Evolutionary conservation across 768 basidiomycete species (phyloP), one percentile per base, ranked within the genome.

Genomic region (Russula olivacea): DNA sequence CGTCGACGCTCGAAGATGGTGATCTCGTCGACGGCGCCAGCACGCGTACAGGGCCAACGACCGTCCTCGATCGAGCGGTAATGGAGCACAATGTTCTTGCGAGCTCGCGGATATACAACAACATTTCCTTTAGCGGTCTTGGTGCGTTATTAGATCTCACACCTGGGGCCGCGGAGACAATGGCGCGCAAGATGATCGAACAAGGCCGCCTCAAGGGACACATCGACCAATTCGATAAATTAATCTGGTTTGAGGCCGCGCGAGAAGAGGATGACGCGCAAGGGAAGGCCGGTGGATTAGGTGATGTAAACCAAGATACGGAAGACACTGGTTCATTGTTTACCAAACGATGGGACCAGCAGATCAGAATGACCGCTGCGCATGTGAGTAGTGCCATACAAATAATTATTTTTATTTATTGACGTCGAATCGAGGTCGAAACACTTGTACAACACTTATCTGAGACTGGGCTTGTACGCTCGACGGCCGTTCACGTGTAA

Each of bases 11-110:
- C 28, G 81, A 82, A 48, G 82, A 84, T 57, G 83, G 86, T 58
- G 82, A 79, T 47, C 77, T 75, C 49, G 73, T 73, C 32, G 86
- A 86, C 30, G 75, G 68, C 58, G 70, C 80, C 17, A 91, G 88
- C 75, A 91, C 83, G 43, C 83, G 94, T 65, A 92, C 88, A 47
- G 96, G 94, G 1, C 96, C 97, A 3, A 87, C 92, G 7, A 98
- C 95, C 11, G 95, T 99, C 21, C 81, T 99, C 48, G 97, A 98
- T 73, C 85, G 95, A 51, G 97, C 97, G 7, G 94, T 99, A 51
- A 92, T 98, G 88, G 97, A 99, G 73, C 97, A 99, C 76, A 99
- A 99, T 74, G 80, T 99, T 11, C 83, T 98, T 65, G 93, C 95
- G 4, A 94, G 93, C 73, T 96, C 94, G 3, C 92, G 94, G 70